Conservation (phyloP, 192 early-diverging fungal genomes). For the Entophlyctis luteolus region DNA sequence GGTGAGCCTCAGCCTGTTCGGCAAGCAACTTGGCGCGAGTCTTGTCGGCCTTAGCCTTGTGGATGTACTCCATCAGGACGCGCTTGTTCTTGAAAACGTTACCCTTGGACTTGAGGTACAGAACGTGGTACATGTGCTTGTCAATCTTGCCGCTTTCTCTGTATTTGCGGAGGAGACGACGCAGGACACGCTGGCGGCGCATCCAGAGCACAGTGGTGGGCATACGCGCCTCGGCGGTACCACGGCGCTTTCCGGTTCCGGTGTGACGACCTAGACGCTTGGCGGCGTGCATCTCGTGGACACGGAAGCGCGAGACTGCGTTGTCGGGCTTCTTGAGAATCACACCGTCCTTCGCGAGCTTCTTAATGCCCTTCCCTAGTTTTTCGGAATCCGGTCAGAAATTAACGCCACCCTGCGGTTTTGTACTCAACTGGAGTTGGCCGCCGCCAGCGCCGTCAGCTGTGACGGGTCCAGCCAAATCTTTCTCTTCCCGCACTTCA, state of each 20-base stretch:
- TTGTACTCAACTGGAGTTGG: slow-evolving; percentile 88
- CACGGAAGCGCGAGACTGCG: slow-evolving; percentile 88
- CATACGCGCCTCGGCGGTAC: slow-evolving; percentile 98
- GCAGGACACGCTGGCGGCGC: slow-evolving; percentile 94
- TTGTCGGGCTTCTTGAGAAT: slow-evolving; percentile 91
- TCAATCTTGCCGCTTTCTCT: slow-evolving; percentile 97
- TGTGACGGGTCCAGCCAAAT: slow-evolving; percentile 99
- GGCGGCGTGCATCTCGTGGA: slow-evolving; percentile 82
- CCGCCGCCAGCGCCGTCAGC: slow-evolving; percentile 87
- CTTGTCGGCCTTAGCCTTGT: slow-evolving; percentile 99
- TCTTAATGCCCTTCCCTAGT: slow-evolving; percentile 88
- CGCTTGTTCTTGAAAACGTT: slow-evolving; percentile 99
- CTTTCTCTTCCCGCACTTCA: slow-evolving; percentile 97
- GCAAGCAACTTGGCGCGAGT: slow-evolving; percentile 82
- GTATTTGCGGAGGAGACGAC: slow-evolving; percentile 94
- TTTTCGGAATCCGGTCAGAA: background rate
- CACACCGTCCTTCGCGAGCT: slow-evolving; percentile 94
- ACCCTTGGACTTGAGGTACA: slow-evolving; percentile 99
- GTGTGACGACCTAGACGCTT: slow-evolving; percentile 97
- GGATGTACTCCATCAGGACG: slow-evolving; percentile 98
- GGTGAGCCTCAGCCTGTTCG: slow-evolving; percentile 98
- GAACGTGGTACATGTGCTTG: slow-evolving; percentile 93
- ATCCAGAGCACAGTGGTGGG: slow-evolving; percentile 93
- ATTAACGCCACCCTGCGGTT: background rate
- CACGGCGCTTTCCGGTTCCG: slow-evolving; percentile 82